Evolutionary conservation across 371 early-diverging fungal species (phyloP), one percentile per base, ranked within the genome.

Genomic region (Mortierella sp.): DNA sequence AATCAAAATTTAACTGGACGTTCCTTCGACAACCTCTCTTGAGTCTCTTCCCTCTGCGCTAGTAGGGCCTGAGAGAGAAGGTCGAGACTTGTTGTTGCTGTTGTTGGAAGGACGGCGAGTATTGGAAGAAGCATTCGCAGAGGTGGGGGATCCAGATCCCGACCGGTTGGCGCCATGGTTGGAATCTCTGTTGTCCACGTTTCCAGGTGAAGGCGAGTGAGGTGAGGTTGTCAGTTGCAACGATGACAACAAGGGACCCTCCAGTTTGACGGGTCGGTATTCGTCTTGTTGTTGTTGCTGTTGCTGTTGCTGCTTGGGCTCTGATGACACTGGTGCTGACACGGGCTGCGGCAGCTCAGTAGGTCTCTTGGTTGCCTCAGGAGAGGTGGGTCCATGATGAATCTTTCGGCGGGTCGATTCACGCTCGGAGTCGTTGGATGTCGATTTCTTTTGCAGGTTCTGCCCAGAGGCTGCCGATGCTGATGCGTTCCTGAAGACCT

Each of bases 401-500:
- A 55, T 58, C 72, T 80, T 84, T 56, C 84, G 76, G 32, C 75
- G 77, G 27, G n/a, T 75, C 1, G 71, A 73, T 3, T 80, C 78
- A 18, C 78, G 71, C n/a, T 77, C 78, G 0, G 65, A 46, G 29
- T 68, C 81, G 24, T 35, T 29, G 16, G 65, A 70, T 35, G 60
- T 29, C 29, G 56, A 71, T 63, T 76, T 85, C 35, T 76, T 77
- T 16, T 85, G 86, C 41, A 71, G 79, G 27, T 75, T 63, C 8
- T 85, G 85, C 18, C 82, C 82, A 41, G 79, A 60, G 14, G 60
- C 77, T 10, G 79, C 80, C 44, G 65, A 65, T 24, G 65, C 65
- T 35, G 65, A 18, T 38, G 65, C 65, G 21, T 86, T 86, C 35
- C 87, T 48, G 63, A 86, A 65, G 0, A 82, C 87, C 51, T 86